Evolutionary conservation across 352 stramenopile genomes (phyloP), one percentile per base, ranked within the genome.

Genomic region (Phytophthora nicotianae): DNA sequence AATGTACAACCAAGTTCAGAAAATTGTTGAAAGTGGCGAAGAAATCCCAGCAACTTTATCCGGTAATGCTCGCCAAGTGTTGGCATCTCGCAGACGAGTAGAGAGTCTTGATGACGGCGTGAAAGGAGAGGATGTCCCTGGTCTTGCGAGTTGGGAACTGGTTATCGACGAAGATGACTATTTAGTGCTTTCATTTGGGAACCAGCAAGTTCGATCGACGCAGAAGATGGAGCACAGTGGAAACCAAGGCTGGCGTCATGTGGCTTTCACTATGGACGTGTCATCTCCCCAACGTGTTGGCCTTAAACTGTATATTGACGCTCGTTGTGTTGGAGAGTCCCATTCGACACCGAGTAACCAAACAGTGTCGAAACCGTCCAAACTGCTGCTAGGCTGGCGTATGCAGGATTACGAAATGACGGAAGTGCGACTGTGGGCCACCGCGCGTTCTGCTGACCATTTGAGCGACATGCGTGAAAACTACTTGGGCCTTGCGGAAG

Each of bases 381-480:
- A 67, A 37, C 17, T 93, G 56, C 37, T 77, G 23, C 58, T 92
- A 13, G 86, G 82, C 10, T 71, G 56, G 43, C 47, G 66, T 14
- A 50, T 95, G 54, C 50, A 61, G 0, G 79, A 86, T 57, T 88
- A 75, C 40, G 80, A 93, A 38, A 67, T 93, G 66, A 89, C 84
- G 1, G 86, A 95, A 50, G 79, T 93, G 40, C 76, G 84, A n/a
- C 53, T 93, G 8, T 95, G 84, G 86, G 84, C 86, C 0, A 87
- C 66, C 4, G 78, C 81, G 2, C 80, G 86, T 14, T 90, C 81
- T n/a, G 62, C 65, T 40, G 77, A 92, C 45, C 86, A 95, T 37
- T 60, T 95, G 33, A 76, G 65, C 50, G 86, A 93, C 70, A 93
- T 93, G 84, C 91, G 91, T 45, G 84, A 93, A 43, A 95, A 92